phyloP scores from a whole-genome alignment of 345 rosid species.

The Salix viminalis region DNA sequence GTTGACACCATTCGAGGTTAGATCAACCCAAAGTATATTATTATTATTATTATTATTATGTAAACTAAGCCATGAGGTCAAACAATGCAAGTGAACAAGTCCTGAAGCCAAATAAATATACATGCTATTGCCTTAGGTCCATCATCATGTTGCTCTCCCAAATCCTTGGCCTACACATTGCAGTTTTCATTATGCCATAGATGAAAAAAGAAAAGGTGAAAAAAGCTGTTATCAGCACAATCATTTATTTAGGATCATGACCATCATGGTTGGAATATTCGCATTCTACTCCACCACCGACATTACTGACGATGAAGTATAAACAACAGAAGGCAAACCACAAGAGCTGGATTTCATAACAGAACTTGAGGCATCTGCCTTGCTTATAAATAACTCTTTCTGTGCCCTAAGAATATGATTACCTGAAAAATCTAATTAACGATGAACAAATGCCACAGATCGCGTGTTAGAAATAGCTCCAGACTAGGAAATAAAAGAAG shows the following conservation, averaged over 20 bases:
- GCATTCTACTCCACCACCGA: not conserved
- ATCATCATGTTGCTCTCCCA: not conserved
- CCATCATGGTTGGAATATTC: not conserved
- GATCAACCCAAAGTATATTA: not conserved
- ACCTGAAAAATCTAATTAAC: no score
- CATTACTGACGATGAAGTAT: not conserved
- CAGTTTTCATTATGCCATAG: not conserved
- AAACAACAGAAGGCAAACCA: not conserved
- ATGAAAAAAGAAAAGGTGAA: no score
- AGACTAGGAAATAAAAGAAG: not conserved
- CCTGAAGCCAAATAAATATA: not conserved
- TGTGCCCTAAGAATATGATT: not conserved
- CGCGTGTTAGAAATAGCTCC: no score
- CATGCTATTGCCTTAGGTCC: not conserved
- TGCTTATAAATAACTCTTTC: not conserved
- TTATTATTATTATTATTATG: no score
- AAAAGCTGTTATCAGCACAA: not conserved
- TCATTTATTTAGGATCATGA: not conserved
- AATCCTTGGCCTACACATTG: not conserved
- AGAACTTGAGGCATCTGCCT: not conserved
- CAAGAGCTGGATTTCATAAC: no score
- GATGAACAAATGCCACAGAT: not conserved
- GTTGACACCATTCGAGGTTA: not conserved
- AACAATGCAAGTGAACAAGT: not conserved
- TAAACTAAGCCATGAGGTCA: not conserved